A percentile compares a stretch with the other conserved stretches of the same genome.
phyloP scores from a whole-genome alignment of 2,329 filamentous ascomycete genomes.

The Epichloe coenophiala region DNA sequence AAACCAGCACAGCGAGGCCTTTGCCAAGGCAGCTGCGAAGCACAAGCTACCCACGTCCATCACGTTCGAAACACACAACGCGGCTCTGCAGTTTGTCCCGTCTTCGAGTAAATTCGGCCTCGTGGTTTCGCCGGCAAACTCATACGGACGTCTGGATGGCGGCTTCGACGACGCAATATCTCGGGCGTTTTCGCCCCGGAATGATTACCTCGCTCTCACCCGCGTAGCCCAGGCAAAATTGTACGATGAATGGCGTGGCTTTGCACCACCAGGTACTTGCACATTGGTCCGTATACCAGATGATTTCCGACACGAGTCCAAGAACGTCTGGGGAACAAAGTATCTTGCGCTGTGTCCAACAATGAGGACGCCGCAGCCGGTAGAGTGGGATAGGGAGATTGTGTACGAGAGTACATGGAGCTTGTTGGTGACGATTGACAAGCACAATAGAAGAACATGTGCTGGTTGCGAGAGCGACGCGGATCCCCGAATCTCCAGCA shows the following conservation, averaged over 20 bases:
- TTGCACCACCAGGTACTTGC: slow-evolving; percentile 35
- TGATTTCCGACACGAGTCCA: slow-evolving; percentile 17
- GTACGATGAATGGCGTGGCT: slow-evolving; percentile 34
- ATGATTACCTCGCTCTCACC: slow-evolving; percentile 34
- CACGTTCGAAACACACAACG: slow-evolving; percentile 23
- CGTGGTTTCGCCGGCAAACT: slow-evolving; percentile 41
- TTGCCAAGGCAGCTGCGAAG: slow-evolving; percentile 20
- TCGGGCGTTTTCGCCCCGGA: slow-evolving; percentile 27
- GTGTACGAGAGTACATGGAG: slow-evolving; percentile 42
- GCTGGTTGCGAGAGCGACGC: slow-evolving; percentile 1
- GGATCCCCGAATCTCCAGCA: slow-evolving; percentile 21
- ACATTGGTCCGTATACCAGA: slow-evolving; percentile 31
- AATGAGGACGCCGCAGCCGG: slow-evolving; percentile 32
- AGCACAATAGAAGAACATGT: slow-evolving; percentile 25
- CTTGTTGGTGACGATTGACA: slow-evolving; percentile 33
- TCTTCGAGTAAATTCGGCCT: slow-evolving; percentile 26
- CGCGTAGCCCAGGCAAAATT: slow-evolving; percentile 27
- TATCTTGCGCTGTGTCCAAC: slow-evolving; percentile 39
- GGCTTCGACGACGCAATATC: slow-evolving; percentile 42
- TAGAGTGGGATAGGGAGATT: slow-evolving; percentile 36
- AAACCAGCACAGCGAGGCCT: slow-evolving; percentile 21
- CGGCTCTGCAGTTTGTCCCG: slow-evolving; percentile 24
- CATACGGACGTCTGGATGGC: slow-evolving; percentile 39
- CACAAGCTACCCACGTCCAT: slow-evolving; percentile 18
- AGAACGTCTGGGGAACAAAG: slow-evolving; percentile 26